Base-by-base conservation (phyloP, 345 rosid genomes). In the Boechera retrofracta region DNA sequence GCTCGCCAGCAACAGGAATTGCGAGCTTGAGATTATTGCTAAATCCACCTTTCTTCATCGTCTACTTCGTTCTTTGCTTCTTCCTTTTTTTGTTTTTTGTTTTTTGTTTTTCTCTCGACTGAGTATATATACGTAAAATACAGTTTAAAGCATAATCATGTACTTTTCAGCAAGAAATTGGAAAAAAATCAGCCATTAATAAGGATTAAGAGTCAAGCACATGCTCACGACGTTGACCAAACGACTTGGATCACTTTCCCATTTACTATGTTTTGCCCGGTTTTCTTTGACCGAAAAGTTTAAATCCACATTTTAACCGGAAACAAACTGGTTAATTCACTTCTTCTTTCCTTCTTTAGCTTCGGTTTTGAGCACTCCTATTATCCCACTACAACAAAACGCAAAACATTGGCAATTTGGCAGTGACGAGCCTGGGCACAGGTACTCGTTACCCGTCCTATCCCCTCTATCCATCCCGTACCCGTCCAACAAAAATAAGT, bases 31-130 rank as follows among this genome's bases (percentile, higher is more conserved):
- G 91, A 65, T 73, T 87, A 45, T 77, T 79, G 82, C 81, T 89
- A 51, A 89, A 73, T n/a, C 82, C 63, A 69, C 84, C 86, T 48
- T 84, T 92, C 89, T 87, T 92, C 98, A 90, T 90, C 66, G 29
- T 39, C 69, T 35, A 5, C 63, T 33, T 51, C 13, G 41, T 32
- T 5, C 10, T 4, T 32, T 0, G 32, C 28, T 16, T 35, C 24
- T 11, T 42, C 13, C 6, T 32, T 26, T 12, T 10, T 24, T 21
- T 4, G 5, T 5, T 31, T 7, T 10, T 21, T 31, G 1, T 11
- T 48, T 7, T 39, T 24, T 11, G 6, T 15, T 18, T 3, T 11
- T 39, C 5, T 59, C 62, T 59, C 73, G 29, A 29, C 62, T 29
- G 36, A 4, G 68, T 64, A 51, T 70, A 29, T 59, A 69, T 41